phyloP scores from a whole-genome alignment of 148 eudicot genomes.

The Camellia granthamiana region DNA sequence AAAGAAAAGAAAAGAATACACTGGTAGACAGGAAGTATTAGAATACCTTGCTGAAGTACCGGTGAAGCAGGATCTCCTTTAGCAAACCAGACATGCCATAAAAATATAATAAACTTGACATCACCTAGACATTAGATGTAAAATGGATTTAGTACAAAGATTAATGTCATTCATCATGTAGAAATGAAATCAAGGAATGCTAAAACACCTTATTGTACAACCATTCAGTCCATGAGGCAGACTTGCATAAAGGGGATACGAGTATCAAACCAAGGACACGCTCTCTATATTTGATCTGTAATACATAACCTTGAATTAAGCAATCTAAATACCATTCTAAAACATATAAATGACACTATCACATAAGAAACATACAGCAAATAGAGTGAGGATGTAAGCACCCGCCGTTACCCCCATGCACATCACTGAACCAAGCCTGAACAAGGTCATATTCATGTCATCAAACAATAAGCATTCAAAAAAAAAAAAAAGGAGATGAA shows the following conservation, averaged over 20 bases:
- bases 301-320: slow-evolving; percentile 20
- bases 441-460: slow-evolving; percentile 8
- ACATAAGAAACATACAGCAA: slow-evolving; percentile 40
- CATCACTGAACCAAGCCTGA: slow-evolving; percentile 60
- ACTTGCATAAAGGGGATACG: slow-evolving; percentile 83
- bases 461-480: not conserved
- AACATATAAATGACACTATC: not conserved
- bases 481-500: too few relatives aligned
- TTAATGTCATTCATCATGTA: not conserved
- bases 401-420: slow-evolving; percentile 64
- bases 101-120: slow-evolving; percentile 83
- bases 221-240: slow-evolving; percentile 99
- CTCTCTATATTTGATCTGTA: slow-evolving; percentile 76
- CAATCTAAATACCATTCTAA: not conserved
- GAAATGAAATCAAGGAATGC: not conserved
- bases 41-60: slow-evolving; percentile 92
- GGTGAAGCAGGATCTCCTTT: slow-evolving; percentile 80
- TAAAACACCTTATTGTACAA: slow-evolving; percentile 73
- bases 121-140: slow-evolving; percentile 44
- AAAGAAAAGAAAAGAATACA: not conserved
- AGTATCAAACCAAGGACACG: slow-evolving; percentile 94
- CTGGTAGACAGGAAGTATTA: not conserved
- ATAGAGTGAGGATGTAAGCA: slow-evolving; percentile 54
- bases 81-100: slow-evolving; percentile 86
- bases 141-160: slow-evolving; percentile 3